phyloP scores from a whole-genome alignment of 192 early-diverging fungal genomes.

The Pilaira anomala region DNA sequence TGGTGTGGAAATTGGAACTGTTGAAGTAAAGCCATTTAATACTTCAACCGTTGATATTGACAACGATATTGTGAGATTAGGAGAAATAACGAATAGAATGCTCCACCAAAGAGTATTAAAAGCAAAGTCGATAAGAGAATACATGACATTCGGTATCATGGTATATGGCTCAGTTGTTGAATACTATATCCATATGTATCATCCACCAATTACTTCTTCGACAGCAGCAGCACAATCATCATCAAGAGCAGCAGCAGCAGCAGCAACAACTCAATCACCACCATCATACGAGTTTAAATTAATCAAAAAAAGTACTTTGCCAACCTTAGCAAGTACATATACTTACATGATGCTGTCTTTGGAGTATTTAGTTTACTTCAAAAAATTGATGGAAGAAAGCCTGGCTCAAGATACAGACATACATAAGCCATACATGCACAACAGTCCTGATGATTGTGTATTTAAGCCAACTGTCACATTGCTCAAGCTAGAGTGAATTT shows the following conservation, averaged over 20 bases:
- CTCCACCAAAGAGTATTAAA: not conserved
- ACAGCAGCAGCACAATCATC: too few species aligned
- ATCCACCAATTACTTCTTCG: not conserved
- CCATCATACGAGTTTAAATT: not conserved
- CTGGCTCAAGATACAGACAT: too few species aligned
- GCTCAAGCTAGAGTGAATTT: too few species aligned
- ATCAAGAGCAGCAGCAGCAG: too few species aligned
- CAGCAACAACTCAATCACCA: too few species aligned
- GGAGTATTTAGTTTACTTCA: too few species aligned
- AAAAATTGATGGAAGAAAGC: too few species aligned
- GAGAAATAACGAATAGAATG: not conserved
- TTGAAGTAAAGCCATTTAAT: not conserved
- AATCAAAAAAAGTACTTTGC: not conserved
- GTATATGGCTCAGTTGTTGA: not conserved
- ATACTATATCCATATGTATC: not conserved
- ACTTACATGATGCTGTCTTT: too few species aligned
- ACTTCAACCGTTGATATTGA: not conserved
- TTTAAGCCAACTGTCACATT: too few species aligned
- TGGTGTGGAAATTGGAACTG: not conserved
- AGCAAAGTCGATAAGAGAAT: not conserved
- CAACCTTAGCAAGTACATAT: too few species aligned
- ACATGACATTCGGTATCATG: not conserved
- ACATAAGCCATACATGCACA: too few species aligned
- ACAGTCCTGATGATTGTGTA: too few species aligned
- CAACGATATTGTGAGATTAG: not conserved